These are phyloP conservation scores for Cutaneotrichosporon sp. DNA, from an alignment of 1,284 basidiomycete species.

Conservation along the genomic window DNA sequence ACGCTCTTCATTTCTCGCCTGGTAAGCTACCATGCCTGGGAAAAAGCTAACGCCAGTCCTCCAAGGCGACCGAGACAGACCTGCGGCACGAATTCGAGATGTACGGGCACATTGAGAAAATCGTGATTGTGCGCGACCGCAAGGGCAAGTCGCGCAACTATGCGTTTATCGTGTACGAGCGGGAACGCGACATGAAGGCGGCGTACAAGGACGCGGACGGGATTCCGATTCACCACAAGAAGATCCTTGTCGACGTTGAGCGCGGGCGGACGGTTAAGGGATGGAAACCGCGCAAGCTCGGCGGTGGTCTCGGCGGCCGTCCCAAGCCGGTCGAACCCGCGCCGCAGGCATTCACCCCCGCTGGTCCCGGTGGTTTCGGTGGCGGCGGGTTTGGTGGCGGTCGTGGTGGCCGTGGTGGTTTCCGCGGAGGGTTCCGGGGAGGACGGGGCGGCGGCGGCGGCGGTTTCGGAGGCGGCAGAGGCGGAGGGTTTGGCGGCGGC, in stretches of 20 bases:
- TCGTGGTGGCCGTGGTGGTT: constrained; percentile 29
- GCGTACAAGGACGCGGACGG: constrained; percentile 99
- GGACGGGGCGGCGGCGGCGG: constrained; percentile 25
- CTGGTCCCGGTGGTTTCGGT: constrained; percentile 22
- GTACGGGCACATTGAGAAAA: constrained; percentile 88
- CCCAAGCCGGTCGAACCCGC: constrained; percentile 61
- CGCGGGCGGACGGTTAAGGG: constrained; percentile 95
- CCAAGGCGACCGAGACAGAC: constrained; percentile 83
- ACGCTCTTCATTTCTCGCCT: constrained; percentile 93
- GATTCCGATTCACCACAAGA: constrained; percentile 87
- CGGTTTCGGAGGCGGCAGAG: constrained; percentile 13
- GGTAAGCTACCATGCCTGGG: constrained; percentile 50
- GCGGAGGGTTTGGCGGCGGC: constrained; percentile 26
- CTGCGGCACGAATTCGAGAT: constrained; percentile 89
- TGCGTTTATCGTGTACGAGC: constrained; percentile 95
- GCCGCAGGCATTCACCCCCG: constrained; percentile 4
- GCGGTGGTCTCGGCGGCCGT: constrained; percentile 89
- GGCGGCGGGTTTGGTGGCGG: constrained; percentile 18
- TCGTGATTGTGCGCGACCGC: constrained; percentile 84
- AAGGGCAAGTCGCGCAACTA: constrained; percentile 83
- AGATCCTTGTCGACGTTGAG: constrained; percentile 95
- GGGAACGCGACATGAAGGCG: constrained; percentile 99
- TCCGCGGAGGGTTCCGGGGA: constrained; percentile 21
- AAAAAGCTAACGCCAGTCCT: constrained; percentile 51
- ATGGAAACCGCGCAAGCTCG: constrained; percentile 93